Conservation (phyloP, 306 rosid genomes). For the Gastrolobium villosum region DNA sequence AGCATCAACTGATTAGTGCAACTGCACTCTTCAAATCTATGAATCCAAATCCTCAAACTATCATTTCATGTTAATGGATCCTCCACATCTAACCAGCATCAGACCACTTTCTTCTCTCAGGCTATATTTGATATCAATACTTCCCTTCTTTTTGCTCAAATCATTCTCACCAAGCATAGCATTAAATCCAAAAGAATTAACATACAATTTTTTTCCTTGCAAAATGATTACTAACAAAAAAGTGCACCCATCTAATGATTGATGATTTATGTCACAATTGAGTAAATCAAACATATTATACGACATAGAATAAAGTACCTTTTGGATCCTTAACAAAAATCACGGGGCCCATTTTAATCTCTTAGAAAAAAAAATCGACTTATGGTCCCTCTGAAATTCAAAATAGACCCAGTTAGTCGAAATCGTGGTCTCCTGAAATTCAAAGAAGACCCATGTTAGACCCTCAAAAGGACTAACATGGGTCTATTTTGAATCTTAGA, state of each 20-base stretch:
- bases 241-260: conserved; percentile 8
- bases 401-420: too few relatives aligned
- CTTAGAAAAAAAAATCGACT: too few relatives aligned
- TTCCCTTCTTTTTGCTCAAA: conserved; percentile 2
- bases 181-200: conserved; percentile 11
- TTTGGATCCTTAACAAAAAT: too few relatives aligned
- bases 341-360: too few relatives aligned
- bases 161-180: background rate
- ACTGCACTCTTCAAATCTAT: conserved; percentile 16
- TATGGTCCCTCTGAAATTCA: too few relatives aligned
- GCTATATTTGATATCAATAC: conserved; percentile 3
- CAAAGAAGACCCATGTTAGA: too few relatives aligned
- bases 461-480: too few relatives aligned
- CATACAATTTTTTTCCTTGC: background rate
- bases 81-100: conserved; percentile 17
- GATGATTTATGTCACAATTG: conserved; percentile 1
- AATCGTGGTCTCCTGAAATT: too few relatives aligned
- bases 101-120: background rate
- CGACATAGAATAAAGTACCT: too few relatives aligned
- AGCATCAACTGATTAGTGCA: background rate
- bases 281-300: background rate
- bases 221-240: background rate
- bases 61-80: conserved; percentile 6
- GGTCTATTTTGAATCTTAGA: too few relatives aligned
- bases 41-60: conserved; percentile 13